These are phyloP conservation scores for Rhizophagus clarus DNA, from an alignment of 192 early-diverging fungal species.

Conservation along the genomic window DNA sequence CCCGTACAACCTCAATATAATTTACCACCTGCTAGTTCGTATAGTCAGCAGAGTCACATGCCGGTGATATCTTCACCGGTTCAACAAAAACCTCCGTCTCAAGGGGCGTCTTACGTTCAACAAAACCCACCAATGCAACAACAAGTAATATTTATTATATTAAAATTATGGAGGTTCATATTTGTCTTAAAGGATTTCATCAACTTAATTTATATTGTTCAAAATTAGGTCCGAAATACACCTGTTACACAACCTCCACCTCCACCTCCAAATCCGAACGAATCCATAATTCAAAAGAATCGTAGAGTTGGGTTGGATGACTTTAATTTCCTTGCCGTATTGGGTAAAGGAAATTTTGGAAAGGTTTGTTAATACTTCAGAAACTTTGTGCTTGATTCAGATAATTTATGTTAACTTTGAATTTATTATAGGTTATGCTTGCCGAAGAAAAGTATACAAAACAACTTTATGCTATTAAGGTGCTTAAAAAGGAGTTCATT, in stretches of 20 bases:
- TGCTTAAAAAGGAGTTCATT: slow-evolving; percentile 97
- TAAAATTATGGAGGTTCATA: too few relatives aligned
- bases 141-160: too few relatives aligned
- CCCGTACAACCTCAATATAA: neutral
- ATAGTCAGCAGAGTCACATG: neutral
- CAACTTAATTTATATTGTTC: slow-evolving; percentile 22
- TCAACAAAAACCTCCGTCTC: neutral
- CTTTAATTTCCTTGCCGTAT: slow-evolving; percentile 91
- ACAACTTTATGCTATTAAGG: slow-evolving; percentile 95
- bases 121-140: neutral
- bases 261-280: neutral
- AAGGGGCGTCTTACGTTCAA: neutral
- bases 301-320: slow-evolving; percentile 85
- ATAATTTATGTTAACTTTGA: slow-evolving; percentile 6
- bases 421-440: slow-evolving; percentile 76
- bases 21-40: neutral
- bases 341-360: slow-evolving; percentile 99
- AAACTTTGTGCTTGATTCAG: neutral
- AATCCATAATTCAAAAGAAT: slow-evolving; percentile 21
- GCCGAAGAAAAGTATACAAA: slow-evolving; percentile 86
- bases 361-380: slow-evolving; percentile 61
- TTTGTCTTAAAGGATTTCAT: too few relatives aligned
- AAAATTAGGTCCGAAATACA: neutral
- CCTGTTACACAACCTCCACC: slow-evolving; percentile 30
- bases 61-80: slow-evolving; percentile 7